Evolutionary conservation across 208 protist species (phyloP), one percentile per base, ranked within the genome.

Genomic region (Acanthamoeba healyi): DNA sequence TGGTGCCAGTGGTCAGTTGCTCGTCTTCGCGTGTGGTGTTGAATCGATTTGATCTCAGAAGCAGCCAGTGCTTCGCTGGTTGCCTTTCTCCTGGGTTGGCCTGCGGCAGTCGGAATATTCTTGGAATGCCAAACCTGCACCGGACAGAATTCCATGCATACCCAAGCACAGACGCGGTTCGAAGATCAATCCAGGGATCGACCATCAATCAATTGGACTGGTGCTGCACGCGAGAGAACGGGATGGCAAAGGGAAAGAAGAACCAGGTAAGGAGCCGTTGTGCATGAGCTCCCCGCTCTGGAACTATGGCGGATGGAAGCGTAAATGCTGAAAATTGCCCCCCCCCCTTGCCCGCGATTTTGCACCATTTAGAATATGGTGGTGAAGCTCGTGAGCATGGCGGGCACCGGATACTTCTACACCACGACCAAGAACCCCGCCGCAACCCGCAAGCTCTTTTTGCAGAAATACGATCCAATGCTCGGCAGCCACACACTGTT

Each of bases 391-490:
- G 93, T 96, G 34, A 97, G 95, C 81, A 63, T 67, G 58, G 96
- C 96, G 5, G 95, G 95, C 29, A 97, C 96, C 29, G 96, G 96
- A 3, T 97, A 94, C 90, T 96, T 96, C 90, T 97, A 97, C 74
- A 95, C 93, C 10, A 96, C 94, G 24, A 88, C 56, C 2, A 97
- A 97, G 88, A 97, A 96, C 51, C 94, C 95, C 10, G 86, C 67
- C 40, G 93, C 77, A 7, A 95, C 94, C 1, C 44, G 94, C 24
- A 96, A 97, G 84, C 81, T 96, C 49, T 56, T 88, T 61, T 51
- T 96, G 17, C 36, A 51, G 61, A 97, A 97, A 89, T 96, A 96
- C 61, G 96, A 97, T 82, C 96, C 96, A 3, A 24, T 86, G 1
- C 89, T 97, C 40, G 58, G 87, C 42, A 92, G 79, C 6, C 92